Percentiles rank a stretch among this genome's conserved stretches.
Evolutionary conservation across 2,329 filamentous ascomycete genomes (phyloP).

Genomic region (Aspergillus sergii): DNA sequence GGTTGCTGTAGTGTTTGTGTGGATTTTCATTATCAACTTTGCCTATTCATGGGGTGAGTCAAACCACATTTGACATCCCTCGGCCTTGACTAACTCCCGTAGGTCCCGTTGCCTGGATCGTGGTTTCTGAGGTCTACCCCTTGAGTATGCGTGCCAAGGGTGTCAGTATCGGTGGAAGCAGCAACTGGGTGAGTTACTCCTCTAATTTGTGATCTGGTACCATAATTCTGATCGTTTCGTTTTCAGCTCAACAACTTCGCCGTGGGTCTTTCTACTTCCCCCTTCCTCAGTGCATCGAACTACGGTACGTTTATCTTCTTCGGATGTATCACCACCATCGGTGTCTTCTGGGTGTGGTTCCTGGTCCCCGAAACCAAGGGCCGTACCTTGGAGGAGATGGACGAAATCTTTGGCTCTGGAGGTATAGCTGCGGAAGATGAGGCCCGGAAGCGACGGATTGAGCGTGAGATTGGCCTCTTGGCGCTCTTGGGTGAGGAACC

Average conservation of each 20-base stretch:
- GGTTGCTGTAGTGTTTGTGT: constrained; percentile 62
- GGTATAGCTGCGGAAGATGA: constrained; percentile 32
- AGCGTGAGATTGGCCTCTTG: constrained; percentile 33
- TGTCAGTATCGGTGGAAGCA: constrained; percentile 33
- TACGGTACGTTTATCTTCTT: constrained; percentile 76
- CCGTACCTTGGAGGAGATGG: constrained; percentile 43
- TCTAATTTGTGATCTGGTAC: no score
- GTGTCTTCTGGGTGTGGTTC: constrained; percentile 30
- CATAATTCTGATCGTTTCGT: not conserved
- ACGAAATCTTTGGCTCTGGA: constrained; percentile 40
- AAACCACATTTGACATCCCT: not conserved
- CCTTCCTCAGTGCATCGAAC: constrained; percentile 64
- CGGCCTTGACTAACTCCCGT: not conserved
- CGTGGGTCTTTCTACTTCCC: constrained; percentile 70
- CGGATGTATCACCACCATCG: constrained; percentile 47
- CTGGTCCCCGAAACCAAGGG: constrained; percentile 40
- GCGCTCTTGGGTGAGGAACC: constrained; percentile 30
- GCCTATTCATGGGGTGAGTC: constrained; percentile 66
- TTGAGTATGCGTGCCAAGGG: constrained; percentile 67
- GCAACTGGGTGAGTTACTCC: constrained; percentile 35
- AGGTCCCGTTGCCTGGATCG: constrained; percentile 69
- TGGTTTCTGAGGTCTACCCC: constrained; percentile 74
- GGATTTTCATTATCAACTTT: constrained; percentile 75
- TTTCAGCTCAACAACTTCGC: constrained; percentile 60
- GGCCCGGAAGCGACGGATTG: constrained; percentile 29